These are phyloP conservation scores for Aspergillus nanangensis DNA, from an alignment of 495 filamentous ascomycete species.

Conservation along the genomic window DNA sequence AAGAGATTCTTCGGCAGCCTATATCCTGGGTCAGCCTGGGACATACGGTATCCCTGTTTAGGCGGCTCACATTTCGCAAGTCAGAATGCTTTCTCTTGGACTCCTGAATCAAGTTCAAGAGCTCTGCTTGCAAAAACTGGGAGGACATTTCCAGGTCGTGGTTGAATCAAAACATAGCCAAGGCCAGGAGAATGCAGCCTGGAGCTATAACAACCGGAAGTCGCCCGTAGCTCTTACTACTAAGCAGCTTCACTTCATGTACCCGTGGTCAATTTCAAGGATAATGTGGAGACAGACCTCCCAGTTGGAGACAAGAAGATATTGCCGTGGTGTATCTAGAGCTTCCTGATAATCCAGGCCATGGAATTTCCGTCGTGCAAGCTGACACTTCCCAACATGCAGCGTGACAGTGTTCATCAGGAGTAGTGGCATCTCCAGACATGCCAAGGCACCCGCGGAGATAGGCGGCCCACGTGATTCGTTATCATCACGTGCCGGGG, in stretches of 20 bases:
- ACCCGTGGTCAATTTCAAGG: slow-evolving; percentile 1
- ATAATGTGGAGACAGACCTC: no score
- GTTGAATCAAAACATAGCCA: slow-evolving; percentile 33
- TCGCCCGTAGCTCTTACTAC: no score
- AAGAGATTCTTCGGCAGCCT: slow-evolving; percentile 93
- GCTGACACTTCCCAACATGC: no score
- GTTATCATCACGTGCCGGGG: slow-evolving; percentile 21
- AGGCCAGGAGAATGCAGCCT: slow-evolving; percentile 8
- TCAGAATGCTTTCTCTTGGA: slow-evolving; percentile 91
- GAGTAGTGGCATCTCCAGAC: slow-evolving; percentile 35
- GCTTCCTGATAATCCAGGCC: no score
- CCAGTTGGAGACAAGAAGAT: no score
- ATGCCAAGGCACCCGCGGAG: slow-evolving; percentile 32
- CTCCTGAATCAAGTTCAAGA: slow-evolving; percentile 89
- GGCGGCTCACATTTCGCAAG: slow-evolving; percentile 65
- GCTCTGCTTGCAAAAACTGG: slow-evolving; percentile 83
- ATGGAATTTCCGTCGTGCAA: no score
- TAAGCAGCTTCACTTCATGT: slow-evolving; percentile 14
- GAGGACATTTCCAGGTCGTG: slow-evolving; percentile 68
- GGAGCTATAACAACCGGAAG: slow-evolving; percentile 7
- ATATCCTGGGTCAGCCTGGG: slow-evolving; percentile 18
- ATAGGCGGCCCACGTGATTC: slow-evolving; percentile 31
- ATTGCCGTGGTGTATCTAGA: no score
- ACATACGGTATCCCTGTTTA: slow-evolving; percentile 1
- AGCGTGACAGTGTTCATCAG: slow-evolving; percentile 3